Conservation (phyloP, 768 basidiomycete species). For the Podaxis sp. region DNA sequence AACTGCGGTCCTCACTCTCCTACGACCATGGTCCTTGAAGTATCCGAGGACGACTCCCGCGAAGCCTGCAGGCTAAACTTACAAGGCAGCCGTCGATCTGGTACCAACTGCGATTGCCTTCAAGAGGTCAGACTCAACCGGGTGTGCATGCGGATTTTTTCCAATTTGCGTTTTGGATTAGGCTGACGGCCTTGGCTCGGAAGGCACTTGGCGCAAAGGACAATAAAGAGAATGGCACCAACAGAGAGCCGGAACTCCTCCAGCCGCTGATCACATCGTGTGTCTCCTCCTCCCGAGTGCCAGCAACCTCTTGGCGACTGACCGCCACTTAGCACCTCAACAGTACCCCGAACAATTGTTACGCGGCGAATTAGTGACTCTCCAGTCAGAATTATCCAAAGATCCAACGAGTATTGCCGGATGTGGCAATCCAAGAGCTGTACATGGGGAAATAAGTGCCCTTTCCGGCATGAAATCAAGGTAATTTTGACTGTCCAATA, state of each 20-base stretch:
- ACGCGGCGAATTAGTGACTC: neutral
- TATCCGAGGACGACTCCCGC: too few relatives aligned
- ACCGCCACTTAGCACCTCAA: neutral
- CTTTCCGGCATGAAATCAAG: constrained; percentile 3
- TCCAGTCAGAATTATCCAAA: neutral
- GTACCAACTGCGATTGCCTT: constrained; percentile 3
- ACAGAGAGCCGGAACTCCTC: neutral
- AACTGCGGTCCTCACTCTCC: too few relatives aligned
- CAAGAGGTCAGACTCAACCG: neutral
- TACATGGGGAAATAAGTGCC: constrained; percentile 9
- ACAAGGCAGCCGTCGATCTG: constrained; percentile 10
- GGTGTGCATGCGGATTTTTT: neutral
- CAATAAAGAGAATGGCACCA: neutral
- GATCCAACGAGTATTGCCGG: neutral
- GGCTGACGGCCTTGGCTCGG: neutral
- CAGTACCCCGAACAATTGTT: neutral
- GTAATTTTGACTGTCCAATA: neutral
- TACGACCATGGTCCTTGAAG: too few relatives aligned
- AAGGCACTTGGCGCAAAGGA: neutral
- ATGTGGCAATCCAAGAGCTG: constrained; percentile 5
- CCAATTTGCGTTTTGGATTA: neutral
- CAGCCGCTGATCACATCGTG: neutral
- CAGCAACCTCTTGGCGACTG: neutral
- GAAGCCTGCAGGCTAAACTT: too few relatives aligned
- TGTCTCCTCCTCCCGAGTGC: neutral